phyloP scores from a whole-genome alignment of 2,329 filamentous ascomycete species.

The Aureobasidium pullulans region DNA sequence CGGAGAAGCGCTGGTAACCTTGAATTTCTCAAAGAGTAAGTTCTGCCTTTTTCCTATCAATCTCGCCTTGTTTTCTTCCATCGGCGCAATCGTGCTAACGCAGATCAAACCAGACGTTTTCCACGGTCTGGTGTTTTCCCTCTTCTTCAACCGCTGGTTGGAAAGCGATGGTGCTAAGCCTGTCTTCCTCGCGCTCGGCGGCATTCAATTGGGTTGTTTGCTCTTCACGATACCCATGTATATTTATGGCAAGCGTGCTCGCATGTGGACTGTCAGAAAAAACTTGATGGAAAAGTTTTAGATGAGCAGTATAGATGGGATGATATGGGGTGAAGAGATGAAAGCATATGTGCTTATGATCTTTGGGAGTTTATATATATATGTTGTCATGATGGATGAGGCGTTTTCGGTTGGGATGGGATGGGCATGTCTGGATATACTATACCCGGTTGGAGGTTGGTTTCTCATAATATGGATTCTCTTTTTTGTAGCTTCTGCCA shows the following conservation, averaged over 20 bases:
- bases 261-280: conserved; percentile 89
- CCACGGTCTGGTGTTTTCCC: conserved; percentile 78
- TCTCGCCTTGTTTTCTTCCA: background rate
- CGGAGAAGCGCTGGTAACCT: conserved; percentile 84
- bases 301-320: background rate
- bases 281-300: conserved; percentile 77
- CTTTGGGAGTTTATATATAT: too few species aligned
- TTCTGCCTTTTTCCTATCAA: conserved; percentile 13
- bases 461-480: background rate
- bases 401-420: too few species aligned
- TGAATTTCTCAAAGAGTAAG: conserved; percentile 85
- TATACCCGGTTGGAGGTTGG: too few species aligned
- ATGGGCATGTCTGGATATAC: too few species aligned
- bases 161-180: conserved; percentile 63
- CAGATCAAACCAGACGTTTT: conserved; percentile 54
- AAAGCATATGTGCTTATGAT: too few species aligned
- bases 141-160: conserved; percentile 85
- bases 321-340: too few species aligned
- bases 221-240: conserved; percentile 82
- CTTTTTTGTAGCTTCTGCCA: background rate
- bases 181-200: conserved; percentile 75
- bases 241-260: conserved; percentile 79
- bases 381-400: too few species aligned
- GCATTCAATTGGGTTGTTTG: conserved; percentile 74
- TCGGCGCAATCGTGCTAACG: background rate